phyloP scores from a whole-genome alignment of 805 yeast species.

The Wickerhamomyces bovis region DNA sequence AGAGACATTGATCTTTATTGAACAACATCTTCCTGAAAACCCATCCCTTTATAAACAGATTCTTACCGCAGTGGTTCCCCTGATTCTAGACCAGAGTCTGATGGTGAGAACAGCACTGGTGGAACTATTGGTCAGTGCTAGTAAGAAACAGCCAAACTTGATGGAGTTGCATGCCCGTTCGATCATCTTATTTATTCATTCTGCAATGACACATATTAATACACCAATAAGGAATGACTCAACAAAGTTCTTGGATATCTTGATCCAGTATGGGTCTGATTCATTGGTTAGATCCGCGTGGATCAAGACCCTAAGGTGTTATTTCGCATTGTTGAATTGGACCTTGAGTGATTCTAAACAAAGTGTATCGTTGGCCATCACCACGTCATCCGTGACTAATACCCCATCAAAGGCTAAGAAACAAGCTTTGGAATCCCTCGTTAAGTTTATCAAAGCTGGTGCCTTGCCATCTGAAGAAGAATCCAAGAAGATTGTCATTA shows the following conservation, averaged over 20 bases:
- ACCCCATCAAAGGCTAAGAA: conserved; percentile 16
- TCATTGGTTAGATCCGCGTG: conserved; percentile 59
- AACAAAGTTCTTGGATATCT: conserved; percentile 54
- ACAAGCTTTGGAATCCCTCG: conserved; percentile 33
- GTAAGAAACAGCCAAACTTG: conserved; percentile 44
- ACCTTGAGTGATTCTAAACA: conserved; percentile 32
- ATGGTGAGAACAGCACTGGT: conserved; percentile 57
- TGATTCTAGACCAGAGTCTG: conserved; percentile 52
- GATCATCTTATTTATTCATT: conserved; percentile 68
- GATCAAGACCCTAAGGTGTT: conserved; percentile 61
- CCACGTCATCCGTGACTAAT: conserved; percentile 25
- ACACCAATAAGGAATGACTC: conserved; percentile 73
- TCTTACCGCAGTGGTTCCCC: conserved; percentile 50
- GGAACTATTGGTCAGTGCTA: conserved; percentile 41
- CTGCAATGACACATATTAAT: conserved; percentile 90
- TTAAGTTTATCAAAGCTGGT: conserved; percentile 40
- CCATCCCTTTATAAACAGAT: conserved; percentile 52
- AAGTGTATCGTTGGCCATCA: conserved; percentile 27
- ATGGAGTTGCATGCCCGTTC: conserved; percentile 55
- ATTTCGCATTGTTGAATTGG: conserved; percentile 75
- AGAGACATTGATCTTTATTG: conserved; percentile 56
- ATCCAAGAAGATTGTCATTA: conserved; percentile 9
- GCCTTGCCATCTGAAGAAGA: conserved; percentile 20
- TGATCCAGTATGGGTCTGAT: conserved; percentile 49
- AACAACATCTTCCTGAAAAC: conserved; percentile 44